These are phyloP conservation scores for Malus asiatica DNA, from an alignment of 306 rosid species.

Conservation along the genomic window DNA sequence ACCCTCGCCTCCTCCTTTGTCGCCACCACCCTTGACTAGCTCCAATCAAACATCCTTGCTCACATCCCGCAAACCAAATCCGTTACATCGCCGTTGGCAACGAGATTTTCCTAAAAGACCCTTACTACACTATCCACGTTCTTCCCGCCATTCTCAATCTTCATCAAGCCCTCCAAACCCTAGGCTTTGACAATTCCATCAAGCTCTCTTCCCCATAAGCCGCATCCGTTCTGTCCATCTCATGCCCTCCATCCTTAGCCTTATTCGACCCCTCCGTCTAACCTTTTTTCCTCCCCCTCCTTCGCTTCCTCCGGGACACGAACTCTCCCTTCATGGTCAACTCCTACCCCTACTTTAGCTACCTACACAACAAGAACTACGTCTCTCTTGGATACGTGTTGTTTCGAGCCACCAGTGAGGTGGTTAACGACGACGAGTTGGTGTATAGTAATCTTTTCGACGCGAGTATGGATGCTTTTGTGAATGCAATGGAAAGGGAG, in stretches of 20 bases:
- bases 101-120: conserved; percentile 24
- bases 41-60: conserved; percentile 16
- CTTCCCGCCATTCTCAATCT: conserved; percentile 27
- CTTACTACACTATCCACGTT: conserved; percentile 17
- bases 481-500: conserved; percentile 26
- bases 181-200: conserved; percentile 2
- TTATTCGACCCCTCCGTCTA: conserved; percentile 4
- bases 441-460: conserved; percentile 16
- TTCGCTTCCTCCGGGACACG: conserved; percentile 8
- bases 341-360: conserved; percentile 27
- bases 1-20: conserved; percentile 1
- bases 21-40: conserved; percentile 13
- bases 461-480: conserved; percentile 22
- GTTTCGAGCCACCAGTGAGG: not conserved
- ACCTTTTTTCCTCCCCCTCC: conserved; percentile 9
- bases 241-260: conserved; percentile 23
- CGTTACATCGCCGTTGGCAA: conserved; percentile 28
- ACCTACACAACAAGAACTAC: not conserved
- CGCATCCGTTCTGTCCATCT: conserved; percentile 1
- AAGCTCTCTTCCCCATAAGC: conserved; percentile 28
- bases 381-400: conserved; percentile 17
- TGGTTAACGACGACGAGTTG: not conserved
- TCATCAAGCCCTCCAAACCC: conserved; percentile 28
- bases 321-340: conserved; percentile 27
- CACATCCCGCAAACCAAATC: conserved; percentile 7